Percentiles rank a stretch among this genome's conserved stretches.
Evolutionary conservation across 1,284 basidiomycete genomes (phyloP).

Genomic region (Phaffia rhodozyma): DNA sequence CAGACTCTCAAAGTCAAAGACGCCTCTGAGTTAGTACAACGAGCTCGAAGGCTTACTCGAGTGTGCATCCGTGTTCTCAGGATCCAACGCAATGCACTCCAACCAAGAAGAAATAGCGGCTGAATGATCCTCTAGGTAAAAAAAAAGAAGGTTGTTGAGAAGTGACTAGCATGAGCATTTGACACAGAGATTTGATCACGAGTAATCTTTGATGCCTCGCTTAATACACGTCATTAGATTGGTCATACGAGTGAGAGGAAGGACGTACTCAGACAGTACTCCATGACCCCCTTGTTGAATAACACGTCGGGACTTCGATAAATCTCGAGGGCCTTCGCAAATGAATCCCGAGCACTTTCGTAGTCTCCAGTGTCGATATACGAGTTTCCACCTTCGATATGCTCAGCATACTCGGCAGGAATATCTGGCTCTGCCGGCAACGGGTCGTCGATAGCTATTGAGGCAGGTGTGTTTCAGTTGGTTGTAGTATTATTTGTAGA

Average conservation of each 20-base stretch:
- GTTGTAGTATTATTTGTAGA: too few relatives aligned
- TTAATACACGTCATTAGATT: background rate
- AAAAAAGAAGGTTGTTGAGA: too few relatives aligned
- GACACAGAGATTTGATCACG: background rate
- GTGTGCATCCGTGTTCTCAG: constrained; percentile 71
- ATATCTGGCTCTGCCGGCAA: too few relatives aligned
- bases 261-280: constrained; percentile 14
- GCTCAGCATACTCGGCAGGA: background rate
- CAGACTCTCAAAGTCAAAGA: too few relatives aligned
- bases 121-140: constrained; percentile 59
- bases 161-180: background rate
- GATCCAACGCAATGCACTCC: constrained; percentile 63
- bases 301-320: constrained; percentile 5
- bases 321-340: constrained; percentile 11
- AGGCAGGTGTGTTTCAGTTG: too few relatives aligned
- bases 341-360: background rate
- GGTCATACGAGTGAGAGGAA: background rate
- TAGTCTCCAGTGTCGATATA: constrained; percentile 8
- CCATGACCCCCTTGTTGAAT: constrained; percentile 15
- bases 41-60: constrained; percentile 49
- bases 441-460: too few relatives aligned
- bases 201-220: background rate
- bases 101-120: constrained; percentile 70
- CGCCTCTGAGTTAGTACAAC: too few relatives aligned
- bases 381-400: constrained; percentile 1